These are phyloP conservation scores for Pseudogymnoascus sp. DNA, from an alignment of 2,329 filamentous ascomycete genomes.

Conservation along the genomic window DNA sequence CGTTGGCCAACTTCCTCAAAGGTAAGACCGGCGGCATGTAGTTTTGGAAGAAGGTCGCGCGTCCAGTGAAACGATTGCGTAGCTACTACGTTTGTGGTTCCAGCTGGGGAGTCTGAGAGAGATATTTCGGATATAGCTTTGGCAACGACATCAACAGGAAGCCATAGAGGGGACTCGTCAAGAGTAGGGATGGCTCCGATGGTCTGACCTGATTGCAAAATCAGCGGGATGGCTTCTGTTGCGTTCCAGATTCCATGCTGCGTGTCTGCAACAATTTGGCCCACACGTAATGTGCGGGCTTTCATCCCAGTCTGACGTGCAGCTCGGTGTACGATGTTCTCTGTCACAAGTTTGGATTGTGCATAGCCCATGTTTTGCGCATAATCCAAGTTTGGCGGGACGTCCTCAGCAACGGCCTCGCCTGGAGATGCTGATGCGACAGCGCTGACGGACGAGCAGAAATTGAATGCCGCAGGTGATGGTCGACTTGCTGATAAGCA, in stretches of 20 bases:
- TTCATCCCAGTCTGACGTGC: constrained; percentile 27
- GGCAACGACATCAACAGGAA: constrained; percentile 39
- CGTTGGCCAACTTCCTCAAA: constrained; percentile 36
- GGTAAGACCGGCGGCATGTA: constrained; percentile 36
- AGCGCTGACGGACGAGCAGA: constrained; percentile 32
- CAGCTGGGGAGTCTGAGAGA: constrained; percentile 12
- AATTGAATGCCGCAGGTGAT: constrained; percentile 27
- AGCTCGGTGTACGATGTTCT: constrained; percentile 35
- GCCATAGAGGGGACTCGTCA: constrained; percentile 37
- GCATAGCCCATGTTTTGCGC: constrained; percentile 45
- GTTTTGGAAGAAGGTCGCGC: constrained; percentile 41
- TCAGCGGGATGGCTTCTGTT: constrained; percentile 43
- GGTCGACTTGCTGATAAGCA: constrained; percentile 9
- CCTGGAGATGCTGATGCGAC: constrained; percentile 26
- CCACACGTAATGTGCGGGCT: constrained; percentile 36
- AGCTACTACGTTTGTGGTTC: constrained; percentile 34
- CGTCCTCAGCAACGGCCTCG: constrained; percentile 29
- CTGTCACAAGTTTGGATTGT: constrained; percentile 40
- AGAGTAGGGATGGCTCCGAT: constrained; percentile 38
- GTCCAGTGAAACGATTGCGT: constrained; percentile 40
- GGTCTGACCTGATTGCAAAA: constrained; percentile 38
- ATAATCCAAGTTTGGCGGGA: constrained; percentile 17
- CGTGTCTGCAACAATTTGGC: constrained; percentile 43
- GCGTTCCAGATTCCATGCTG: constrained; percentile 42
- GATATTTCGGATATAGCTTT: constrained; percentile 33